Evolutionary conservation across 2,329 filamentous ascomycete genomes (phyloP), one percentile per base, ranked within the genome.

Genomic region (Fusarium fujikuroi): DNA sequence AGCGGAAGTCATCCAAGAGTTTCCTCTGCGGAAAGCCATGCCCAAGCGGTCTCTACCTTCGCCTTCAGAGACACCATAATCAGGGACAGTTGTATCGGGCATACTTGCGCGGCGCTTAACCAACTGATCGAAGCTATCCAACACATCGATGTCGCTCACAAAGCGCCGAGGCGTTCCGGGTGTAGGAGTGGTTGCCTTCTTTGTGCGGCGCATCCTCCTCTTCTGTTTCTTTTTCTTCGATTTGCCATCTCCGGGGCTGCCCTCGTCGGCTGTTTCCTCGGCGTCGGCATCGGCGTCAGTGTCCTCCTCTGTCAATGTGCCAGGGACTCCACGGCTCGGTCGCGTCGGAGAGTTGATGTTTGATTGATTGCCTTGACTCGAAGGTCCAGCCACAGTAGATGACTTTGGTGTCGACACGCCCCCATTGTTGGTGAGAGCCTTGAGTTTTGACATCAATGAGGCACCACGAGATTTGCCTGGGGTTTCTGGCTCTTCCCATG

Each of bases 221-320:
- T 91, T 91, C 81, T 73, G 91, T 81, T 89, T 93, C 37, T 85
- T 85, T 70, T 88, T 85, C 70, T 87, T 88, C 4, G 81, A 76
- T 34, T 82, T 77, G 59, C 57, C 72, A 11, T 67, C 60, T 12
- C 85, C 84, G 19, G 83, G 79, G n/a, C 82, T 77, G 23, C 84
- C 87, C 79, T 97, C 95, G 59, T 95, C 94, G 0, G 91, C 93
- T 49, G 94, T 97, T 79, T 96, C 94, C 79, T 97, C 95, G 3
- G 92, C 93, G 80, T 96, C 94, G 2, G 92, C 88, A 66, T 88
- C 87, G 32, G 84, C 84, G 47, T 85, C 82, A 14, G 80, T 80
- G 66, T 83, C 80, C 64, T 87, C 87, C 72, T 89, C 88, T 46
- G 84, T 81, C 62, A 90, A 80, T 2, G 87, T 89, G 25, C 87